Base-by-base conservation (phyloP, 2,329 filamentous ascomycete genomes). In the Arthrobotrys sinensis region DNA sequence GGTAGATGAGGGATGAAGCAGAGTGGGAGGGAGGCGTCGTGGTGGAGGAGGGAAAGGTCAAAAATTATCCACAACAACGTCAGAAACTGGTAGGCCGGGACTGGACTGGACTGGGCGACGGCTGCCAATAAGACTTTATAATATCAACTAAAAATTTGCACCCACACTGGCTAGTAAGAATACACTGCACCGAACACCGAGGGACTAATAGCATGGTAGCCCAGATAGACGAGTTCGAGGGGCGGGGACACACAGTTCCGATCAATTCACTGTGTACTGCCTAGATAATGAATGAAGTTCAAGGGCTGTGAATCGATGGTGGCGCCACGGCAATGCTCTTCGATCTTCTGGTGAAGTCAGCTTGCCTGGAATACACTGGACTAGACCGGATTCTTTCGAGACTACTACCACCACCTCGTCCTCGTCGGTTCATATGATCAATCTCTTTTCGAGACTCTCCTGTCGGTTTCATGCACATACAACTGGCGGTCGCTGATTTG, bases 401-500 rank as follows among this genome's bases (percentile, higher is more conserved):
- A 21, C 24, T 19, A n/a, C n/a, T n/a, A n/a, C n/a, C n/a, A n/a
- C n/a, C n/a, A n/a, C n/a, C n/a, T n/a, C n/a, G n/a, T 46, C 11
- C 36, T 38, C 36, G 36, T 34, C 50, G 50, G 19, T 67, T 45
- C 36, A 19, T 34, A 52, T 68, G 21, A 40, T 40, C 50, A 11
- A 19, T 43, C 34, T 53, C 53, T 43, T 55, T 32, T 19, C 21
- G 63, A 55, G 46, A 28, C 40, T 19, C 10, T 16, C 45, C 43
- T 50, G 21, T 40, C 53, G 7, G 46, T 14, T 67, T 76, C 55
- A 76, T 77, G 73, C 73, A 76, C 46, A 53, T 66, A 77, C 72
- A 77, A 48, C 43, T 77, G 73, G 73, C 73, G 66, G 62, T 28
- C 66, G 66, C 67, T 77, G 73, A 77, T 77, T 77, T 60, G 50